Evolutionary conservation across 2,329 filamentous ascomycete species (phyloP).

Genomic region (Colletotrichum sp.): DNA sequence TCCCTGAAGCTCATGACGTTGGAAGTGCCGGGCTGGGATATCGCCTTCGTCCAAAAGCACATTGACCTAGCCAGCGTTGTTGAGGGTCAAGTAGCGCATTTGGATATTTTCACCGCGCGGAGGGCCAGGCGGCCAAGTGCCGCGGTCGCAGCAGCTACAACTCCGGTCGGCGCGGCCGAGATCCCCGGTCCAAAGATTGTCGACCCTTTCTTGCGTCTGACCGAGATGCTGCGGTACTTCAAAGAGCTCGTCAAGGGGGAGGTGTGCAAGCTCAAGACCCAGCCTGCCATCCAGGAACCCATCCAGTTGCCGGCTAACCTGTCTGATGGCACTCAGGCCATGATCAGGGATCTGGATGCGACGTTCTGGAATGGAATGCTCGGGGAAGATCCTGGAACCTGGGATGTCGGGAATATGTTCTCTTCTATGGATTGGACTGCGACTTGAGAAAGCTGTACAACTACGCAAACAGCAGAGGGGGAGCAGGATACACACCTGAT

Average conservation of each 20-base stretch:
- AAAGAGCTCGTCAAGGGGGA: constrained; percentile 18
- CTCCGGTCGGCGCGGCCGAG: not conserved
- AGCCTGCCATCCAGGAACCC: not conserved
- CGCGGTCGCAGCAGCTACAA: not conserved
- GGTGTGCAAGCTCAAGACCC: not conserved
- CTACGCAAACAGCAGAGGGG: not conserved
- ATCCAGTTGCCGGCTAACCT: constrained; percentile 17
- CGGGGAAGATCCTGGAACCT: constrained; percentile 8
- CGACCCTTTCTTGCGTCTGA: constrained; percentile 24
- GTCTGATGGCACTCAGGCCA: constrained; percentile 24
- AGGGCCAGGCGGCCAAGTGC: constrained; percentile 20
- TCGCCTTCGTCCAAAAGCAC: constrained; percentile 38
- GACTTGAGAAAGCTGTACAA: not conserved
- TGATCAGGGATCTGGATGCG: constrained; percentile 30
- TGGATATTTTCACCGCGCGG: constrained; percentile 29
- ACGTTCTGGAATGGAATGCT: constrained; percentile 21
- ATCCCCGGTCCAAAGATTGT: not conserved
- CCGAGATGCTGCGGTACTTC: constrained; percentile 22
- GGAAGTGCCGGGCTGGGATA: constrained; percentile 51
- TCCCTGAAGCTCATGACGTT: constrained; percentile 52
- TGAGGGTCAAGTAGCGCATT: constrained; percentile 32
- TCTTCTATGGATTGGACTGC: constrained; percentile 21
- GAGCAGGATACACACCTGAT: not conserved
- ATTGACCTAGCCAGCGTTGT: constrained; percentile 37
- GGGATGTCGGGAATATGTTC: not conserved